Evolutionary conservation across 2,329 filamentous ascomycete species (phyloP).

Genomic region (Verticillium longisporum): DNA sequence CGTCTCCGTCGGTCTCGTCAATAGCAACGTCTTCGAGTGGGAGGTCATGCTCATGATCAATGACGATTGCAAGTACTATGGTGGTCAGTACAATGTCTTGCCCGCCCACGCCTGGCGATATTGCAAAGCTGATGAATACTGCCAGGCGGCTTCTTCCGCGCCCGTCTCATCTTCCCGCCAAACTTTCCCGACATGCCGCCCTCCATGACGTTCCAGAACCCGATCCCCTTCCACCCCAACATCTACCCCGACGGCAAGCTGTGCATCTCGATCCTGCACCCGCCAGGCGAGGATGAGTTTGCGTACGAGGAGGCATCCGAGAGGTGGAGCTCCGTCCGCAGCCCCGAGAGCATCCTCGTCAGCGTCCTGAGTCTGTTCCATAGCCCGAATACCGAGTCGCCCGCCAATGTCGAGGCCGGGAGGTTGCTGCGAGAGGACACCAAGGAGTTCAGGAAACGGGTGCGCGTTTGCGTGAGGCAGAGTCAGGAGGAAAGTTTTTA

Average conservation of each 20-base stretch:
- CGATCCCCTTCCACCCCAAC: constrained; percentile 88
- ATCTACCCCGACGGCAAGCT: constrained; percentile 83
- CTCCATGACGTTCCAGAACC: constrained; percentile 76
- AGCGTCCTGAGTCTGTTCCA: constrained; percentile 89
- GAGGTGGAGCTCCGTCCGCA: constrained; percentile 92
- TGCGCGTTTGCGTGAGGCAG: constrained; percentile 72
- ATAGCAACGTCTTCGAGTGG: constrained; percentile 93
- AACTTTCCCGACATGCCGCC: constrained; percentile 87
- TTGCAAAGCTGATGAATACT: neutral
- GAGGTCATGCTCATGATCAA: constrained; percentile 98
- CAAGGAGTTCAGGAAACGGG: constrained; percentile 71
- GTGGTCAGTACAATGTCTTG: constrained; percentile 52
- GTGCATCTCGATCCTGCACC: constrained; percentile 95
- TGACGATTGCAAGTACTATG: constrained; percentile 89
- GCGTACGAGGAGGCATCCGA: constrained; percentile 88
- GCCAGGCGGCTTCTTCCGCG: constrained; percentile 85
- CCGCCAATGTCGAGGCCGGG: constrained; percentile 91
- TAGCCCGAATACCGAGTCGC: constrained; percentile 90
- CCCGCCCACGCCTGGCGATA: neutral
- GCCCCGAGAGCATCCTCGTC: constrained; percentile 87
- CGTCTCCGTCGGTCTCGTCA: constrained; percentile 84
- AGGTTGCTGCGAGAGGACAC: constrained; percentile 77
- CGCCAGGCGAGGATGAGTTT: constrained; percentile 87
- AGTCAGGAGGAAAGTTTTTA: constrained; percentile 35
- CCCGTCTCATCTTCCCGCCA: constrained; percentile 72